These are phyloP conservation scores for Xylaria sp. DNA, from an alignment of 2,329 filamentous ascomycete species.

Conservation along the genomic window DNA sequence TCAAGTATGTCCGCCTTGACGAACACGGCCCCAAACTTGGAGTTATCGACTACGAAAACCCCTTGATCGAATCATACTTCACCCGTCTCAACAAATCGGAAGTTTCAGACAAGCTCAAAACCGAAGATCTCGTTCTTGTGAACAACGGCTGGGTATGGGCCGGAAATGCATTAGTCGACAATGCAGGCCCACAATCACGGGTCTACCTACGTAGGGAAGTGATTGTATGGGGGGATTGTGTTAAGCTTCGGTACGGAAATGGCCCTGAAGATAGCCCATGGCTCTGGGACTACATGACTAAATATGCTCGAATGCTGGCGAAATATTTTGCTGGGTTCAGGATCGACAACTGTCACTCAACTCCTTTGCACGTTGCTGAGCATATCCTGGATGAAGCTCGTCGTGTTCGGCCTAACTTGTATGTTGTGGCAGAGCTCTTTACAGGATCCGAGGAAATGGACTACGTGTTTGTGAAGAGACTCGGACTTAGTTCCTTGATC, in stretches of 20 bases:
- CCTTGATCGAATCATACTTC: slow-evolving; percentile 94
- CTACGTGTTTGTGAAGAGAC: slow-evolving; percentile 91
- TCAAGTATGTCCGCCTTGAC: slow-evolving; percentile 95
- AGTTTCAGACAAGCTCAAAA: slow-evolving; percentile 78
- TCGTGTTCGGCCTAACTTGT: slow-evolving; percentile 84
- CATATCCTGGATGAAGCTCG: slow-evolving; percentile 95
- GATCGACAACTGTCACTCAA: slow-evolving; percentile 98
- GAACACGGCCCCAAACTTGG: slow-evolving; percentile 89
- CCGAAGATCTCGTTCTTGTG: slow-evolving; percentile 80
- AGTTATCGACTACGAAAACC: slow-evolving; percentile 77
- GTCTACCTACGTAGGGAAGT: slow-evolving; percentile 97
- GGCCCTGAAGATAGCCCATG: slow-evolving; percentile 87
- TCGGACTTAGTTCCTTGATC: slow-evolving; percentile 91
- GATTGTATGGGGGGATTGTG: slow-evolving; percentile 98
- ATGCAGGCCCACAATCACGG: slow-evolving; percentile 86
- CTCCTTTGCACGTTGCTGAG: slow-evolving; percentile 91
- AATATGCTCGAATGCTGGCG: slow-evolving; percentile 90
- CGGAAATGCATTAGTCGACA: slow-evolving; percentile 91
- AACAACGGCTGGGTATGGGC: slow-evolving; percentile 99
- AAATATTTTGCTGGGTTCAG: slow-evolving; percentile 96
- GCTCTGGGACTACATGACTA: slow-evolving; percentile 95
- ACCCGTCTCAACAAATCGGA: slow-evolving; percentile 85
- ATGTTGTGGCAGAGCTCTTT: slow-evolving; percentile 94
- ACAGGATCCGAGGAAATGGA: slow-evolving; percentile 96
- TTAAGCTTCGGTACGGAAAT: slow-evolving; percentile 91